Evolutionary conservation across 305 asterid genomes (phyloP), one percentile per base, ranked within the genome.

Genomic region (Caryopteris hybrid): DNA sequence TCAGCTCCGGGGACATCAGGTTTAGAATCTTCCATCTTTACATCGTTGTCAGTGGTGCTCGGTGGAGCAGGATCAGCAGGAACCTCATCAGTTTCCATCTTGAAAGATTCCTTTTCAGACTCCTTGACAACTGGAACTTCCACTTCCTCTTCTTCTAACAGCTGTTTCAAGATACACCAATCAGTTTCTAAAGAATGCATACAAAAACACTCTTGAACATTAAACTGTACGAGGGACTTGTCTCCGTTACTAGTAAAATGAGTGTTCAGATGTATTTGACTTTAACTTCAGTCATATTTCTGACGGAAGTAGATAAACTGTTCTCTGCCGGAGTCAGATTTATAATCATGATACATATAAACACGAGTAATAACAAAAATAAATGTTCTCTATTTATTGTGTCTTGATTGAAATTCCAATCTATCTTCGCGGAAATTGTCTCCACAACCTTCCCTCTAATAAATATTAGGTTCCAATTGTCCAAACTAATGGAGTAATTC

Each of bases 101-200:
- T 86, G 64, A 84, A 60, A 6, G 85, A 21, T 52, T 82, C 90
- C 50, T 85, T 85, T 0, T 48, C 60, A 0, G 87, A 29, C 62
- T 85, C 98, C 66, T 81, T 82, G 0, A 66, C 76, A 36, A 86
- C 90, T 33, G 94, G 89, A 51, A 88, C 86, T 58, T 88, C 96
- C 14, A 72, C 76, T 47, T 88, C 97, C 16, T 89, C 99, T 81
- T 89, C 99, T 74, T 94, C 99, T 71, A 91, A 63, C 47, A 91
- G 96, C 97, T 94, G 82, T 29, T 55, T 41, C 68, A 66, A 53
- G 61, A 45, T 18, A 56, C 1, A 55, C 39, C 13, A 31, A 18
- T 61, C 18, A 50, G 33, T 46, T 3, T 17, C 25, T 6, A 38
- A 20, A 17, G 21, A 34, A 38, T n/a, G 14, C 23, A 58, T n/a